phyloP scores from a whole-genome alignment of 2,329 filamentous ascomycete genomes.

The Alternaria gaisen region DNA sequence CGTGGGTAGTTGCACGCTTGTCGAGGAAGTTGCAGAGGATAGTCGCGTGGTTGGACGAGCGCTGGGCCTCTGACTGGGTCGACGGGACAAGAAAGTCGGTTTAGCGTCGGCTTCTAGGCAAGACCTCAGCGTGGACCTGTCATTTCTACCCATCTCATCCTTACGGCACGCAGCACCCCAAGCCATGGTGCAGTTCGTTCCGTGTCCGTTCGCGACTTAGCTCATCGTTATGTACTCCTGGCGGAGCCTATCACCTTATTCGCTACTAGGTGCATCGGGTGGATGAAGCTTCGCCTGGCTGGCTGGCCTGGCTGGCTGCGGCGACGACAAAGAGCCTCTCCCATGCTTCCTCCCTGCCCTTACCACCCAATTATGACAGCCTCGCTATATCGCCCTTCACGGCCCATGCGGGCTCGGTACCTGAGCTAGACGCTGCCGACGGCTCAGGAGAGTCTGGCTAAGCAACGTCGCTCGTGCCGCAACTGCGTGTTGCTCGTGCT shows the following conservation, averaged over 20 bases:
- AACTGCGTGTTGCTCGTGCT: constrained; percentile 24
- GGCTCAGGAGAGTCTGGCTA: constrained; percentile 26
- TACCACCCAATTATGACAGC: constrained; percentile 44
- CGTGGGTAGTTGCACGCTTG: constrained; percentile 6
- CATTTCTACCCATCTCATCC: constrained; percentile 27
- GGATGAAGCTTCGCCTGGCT: constrained; percentile 36
- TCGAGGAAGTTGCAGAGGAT: constrained; percentile 21
- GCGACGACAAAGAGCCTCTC: constrained; percentile 31
- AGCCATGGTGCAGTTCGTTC: constrained; percentile 32
- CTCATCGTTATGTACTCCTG: constrained; percentile 30
- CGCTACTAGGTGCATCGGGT: constrained; percentile 27
- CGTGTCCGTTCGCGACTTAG: constrained; percentile 40
- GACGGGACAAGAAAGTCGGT: background rate
- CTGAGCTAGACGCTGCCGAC: constrained; percentile 38
- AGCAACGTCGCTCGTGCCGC: constrained; percentile 37
- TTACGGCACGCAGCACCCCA: constrained; percentile 32
- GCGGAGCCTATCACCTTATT: constrained; percentile 33
- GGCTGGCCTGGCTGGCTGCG: constrained; percentile 15
- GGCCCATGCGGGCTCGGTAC: constrained; percentile 43
- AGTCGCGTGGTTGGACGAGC: constrained; percentile 13
- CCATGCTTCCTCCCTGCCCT: constrained; percentile 43
- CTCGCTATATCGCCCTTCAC: constrained; percentile 41
- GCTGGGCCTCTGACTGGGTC: constrained; percentile 3
- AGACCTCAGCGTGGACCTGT: constrained; percentile 26
- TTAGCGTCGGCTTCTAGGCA: constrained; percentile 32